Evolutionary conservation across 495 filamentous ascomycete species (phyloP).

Genomic region (Neurospora tetrasperma): DNA sequence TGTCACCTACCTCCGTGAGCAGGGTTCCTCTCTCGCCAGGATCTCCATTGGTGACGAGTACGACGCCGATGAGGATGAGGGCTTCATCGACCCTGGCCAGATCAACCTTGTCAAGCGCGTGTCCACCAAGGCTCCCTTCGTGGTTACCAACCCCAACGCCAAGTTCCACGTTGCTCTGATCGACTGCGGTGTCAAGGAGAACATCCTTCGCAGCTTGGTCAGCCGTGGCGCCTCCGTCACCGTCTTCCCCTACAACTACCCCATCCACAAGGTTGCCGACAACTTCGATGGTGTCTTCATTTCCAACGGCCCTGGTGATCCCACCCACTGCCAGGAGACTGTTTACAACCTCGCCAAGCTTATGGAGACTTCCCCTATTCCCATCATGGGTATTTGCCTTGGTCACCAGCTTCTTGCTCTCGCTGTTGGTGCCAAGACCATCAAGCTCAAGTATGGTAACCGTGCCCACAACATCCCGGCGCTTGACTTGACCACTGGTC

Average conservation of each 20-base stretch:
- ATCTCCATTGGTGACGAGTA: slow-evolving; percentile 97
- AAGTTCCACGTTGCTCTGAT: slow-evolving; percentile 86
- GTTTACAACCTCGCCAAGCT: slow-evolving; percentile 80
- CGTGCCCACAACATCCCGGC: slow-evolving; percentile 96
- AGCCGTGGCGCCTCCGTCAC: slow-evolving; percentile 80
- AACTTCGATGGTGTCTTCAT: slow-evolving; percentile 98
- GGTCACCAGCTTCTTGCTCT: slow-evolving; percentile 83
- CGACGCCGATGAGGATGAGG: slow-evolving; percentile 96
- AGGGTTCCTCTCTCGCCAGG: slow-evolving; percentile 87
- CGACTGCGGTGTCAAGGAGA: slow-evolving; percentile 99
- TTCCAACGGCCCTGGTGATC: slow-evolving; percentile 95
- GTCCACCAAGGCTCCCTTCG: slow-evolving; percentile 95
- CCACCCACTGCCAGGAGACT: slow-evolving; percentile 87
- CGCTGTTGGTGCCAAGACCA: slow-evolving; percentile 71
- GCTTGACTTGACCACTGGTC: slow-evolving; percentile 84
- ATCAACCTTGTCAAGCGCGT: slow-evolving; percentile 94
- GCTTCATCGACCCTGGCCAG: slow-evolving; percentile 85
- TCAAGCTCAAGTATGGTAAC: slow-evolving; percentile 97
- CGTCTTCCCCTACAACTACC: slow-evolving; percentile 89
- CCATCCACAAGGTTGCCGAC: slow-evolving; percentile 93
- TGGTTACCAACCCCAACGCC: slow-evolving; percentile 68
- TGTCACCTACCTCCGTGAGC: slow-evolving; percentile 89
- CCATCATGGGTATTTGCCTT: slow-evolving; percentile 95
- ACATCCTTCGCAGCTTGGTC: slow-evolving; percentile 91
- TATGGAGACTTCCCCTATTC: slow-evolving; percentile 82